These are phyloP conservation scores for Sclerospora graminicola DNA, from an alignment of 352 stramenopile species.

Conservation along the genomic window DNA sequence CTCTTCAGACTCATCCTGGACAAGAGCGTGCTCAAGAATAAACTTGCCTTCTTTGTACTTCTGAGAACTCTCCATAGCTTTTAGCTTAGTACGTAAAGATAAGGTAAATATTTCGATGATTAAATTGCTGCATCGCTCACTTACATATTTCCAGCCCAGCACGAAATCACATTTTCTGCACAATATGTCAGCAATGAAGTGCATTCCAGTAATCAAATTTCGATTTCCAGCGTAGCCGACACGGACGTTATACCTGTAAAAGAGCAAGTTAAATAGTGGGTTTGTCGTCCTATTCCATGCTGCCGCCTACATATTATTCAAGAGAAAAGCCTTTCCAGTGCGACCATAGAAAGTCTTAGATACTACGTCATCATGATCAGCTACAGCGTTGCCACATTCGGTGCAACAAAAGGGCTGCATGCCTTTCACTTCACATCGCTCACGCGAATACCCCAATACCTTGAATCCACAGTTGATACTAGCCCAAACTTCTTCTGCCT, in stretches of 20 bases:
- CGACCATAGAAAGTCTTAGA: slow-evolving; percentile 73
- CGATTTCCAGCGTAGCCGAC: slow-evolving; percentile 47
- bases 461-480: slow-evolving; percentile 8
- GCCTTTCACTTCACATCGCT: slow-evolving; percentile 35
- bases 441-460: slow-evolving; percentile 24
- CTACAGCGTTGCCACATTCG: slow-evolving; percentile 52
- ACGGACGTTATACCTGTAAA: slow-evolving; percentile 55
- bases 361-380: slow-evolving; percentile 55
- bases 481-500: slow-evolving; percentile 14
- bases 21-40: slow-evolving; percentile 69
- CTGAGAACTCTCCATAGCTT: slow-evolving; percentile 69
- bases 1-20: slow-evolving; percentile 56
- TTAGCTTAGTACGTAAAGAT: slow-evolving; percentile 32
- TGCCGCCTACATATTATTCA: slow-evolving; percentile 63
- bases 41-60: slow-evolving; percentile 85
- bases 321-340: slow-evolving; percentile 64
- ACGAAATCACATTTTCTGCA: slow-evolving; percentile 51
- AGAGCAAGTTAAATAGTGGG: neutral
- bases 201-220: slow-evolving; percentile 74
- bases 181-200: slow-evolving; percentile 62
- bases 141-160: slow-evolving; percentile 80
- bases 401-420: slow-evolving; percentile 53
- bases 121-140: neutral
- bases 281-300: neutral
- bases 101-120: neutral